Evolutionary conservation across 2,329 filamentous ascomycete species (phyloP), one percentile per base, ranked within the genome.

Genomic region (Teratosphaeria gauchensis): DNA sequence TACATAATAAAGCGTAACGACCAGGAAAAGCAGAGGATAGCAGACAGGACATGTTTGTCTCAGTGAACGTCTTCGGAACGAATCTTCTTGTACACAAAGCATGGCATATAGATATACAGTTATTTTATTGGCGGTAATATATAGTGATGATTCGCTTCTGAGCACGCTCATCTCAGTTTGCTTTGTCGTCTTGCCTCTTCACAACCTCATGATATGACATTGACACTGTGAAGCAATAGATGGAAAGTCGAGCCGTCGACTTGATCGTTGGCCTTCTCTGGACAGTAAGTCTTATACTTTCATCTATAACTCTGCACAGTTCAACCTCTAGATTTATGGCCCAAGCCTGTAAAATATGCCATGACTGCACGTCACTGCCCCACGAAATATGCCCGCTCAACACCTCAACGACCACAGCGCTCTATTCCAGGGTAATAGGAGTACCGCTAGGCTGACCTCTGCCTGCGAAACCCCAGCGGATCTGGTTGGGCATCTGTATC

Each of bases 401-500:
- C 42, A 21, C 4, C 19, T 48, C 42, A 48, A 3, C 42, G 42
- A 11, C n/a, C 42, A 8, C 1, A 21, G 19, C 16, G n/a, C 14
- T 48, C 42, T 48, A 48, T 19, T 48, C 42, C 9, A 48, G 16
- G 16, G 57, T 59, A 6, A 66, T 62, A 11, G 65, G 61, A 58
- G 62, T 66, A 2, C 61, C 64, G 12, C 56, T 61, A 19, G 53
- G 61, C 65, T 73, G 73, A 60, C 77, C 77, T 35, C 78, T 66
- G 2, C 78, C 78, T 16, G 73, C 76, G 62, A 84, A 83, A 9
- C 60, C 80, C 82, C 81, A 84, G n/a, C 80, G 73, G 55, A 84
- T 84, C 73, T 95, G 90, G 63, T 84, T 84, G 0, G 90, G 83
- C 82, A 86, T 87, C 65, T 86, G 78, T 4, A 92, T 83, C 59